These are phyloP conservation scores for Aspergillus ostianus DNA, from an alignment of 495 filamentous ascomycete species.

Conservation along the genomic window DNA sequence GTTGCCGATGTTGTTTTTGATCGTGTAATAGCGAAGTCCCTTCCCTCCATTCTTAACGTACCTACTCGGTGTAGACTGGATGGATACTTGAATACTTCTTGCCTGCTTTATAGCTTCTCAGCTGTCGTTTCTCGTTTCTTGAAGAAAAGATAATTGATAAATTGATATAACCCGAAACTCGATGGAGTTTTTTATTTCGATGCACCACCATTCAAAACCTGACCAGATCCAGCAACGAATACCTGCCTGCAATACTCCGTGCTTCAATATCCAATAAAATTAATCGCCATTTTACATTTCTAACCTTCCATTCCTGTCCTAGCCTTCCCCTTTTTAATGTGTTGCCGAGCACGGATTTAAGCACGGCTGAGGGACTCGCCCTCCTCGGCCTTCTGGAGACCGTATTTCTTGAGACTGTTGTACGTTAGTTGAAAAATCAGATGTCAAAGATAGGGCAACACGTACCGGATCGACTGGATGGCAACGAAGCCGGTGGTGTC, in stretches of 20 bases:
- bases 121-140: too few species aligned
- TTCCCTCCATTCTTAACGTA: too few species aligned
- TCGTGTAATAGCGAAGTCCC: too few species aligned
- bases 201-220: too few species aligned
- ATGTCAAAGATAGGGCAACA: not conserved
- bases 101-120: too few species aligned
- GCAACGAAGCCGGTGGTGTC: conserved; percentile 78
- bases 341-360: not conserved
- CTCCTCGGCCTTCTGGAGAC: conserved; percentile 62
- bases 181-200: too few species aligned
- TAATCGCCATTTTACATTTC: not conserved
- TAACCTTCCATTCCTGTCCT: not conserved
- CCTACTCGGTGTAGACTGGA: too few species aligned
- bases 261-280: not conserved
- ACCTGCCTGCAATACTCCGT: not conserved
- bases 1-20: too few species aligned
- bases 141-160: too few species aligned
- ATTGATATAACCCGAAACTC: too few species aligned
- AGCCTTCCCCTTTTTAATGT: not conserved
- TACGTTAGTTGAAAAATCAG: conserved; percentile 39
- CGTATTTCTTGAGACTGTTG: conserved; percentile 88
- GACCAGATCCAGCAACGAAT: too few species aligned
- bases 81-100: too few species aligned
- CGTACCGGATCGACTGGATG: conserved; percentile 18
- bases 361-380: conserved; percentile 42